Conservation (phyloP, 352 stramenopile genomes). For the Blastocystis sp. region DNA sequence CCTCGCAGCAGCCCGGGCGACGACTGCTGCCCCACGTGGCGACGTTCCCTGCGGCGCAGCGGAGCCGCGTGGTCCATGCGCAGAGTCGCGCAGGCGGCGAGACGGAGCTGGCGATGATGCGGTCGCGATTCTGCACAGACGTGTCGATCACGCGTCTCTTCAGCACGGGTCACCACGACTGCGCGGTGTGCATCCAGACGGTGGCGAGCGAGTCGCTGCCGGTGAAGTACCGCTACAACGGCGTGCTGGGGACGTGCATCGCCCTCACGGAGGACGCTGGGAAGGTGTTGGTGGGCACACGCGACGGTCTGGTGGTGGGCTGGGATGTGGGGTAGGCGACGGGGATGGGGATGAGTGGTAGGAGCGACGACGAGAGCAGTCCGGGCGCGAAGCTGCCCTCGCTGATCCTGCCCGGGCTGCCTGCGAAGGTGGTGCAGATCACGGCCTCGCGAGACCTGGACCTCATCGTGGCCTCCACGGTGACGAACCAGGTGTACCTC, state of each 20-base stretch:
- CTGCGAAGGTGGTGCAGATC: conserved; percentile 45
- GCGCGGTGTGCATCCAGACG: not conserved
- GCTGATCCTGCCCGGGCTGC: conserved; percentile 37
- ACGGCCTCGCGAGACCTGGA: conserved; percentile 2
- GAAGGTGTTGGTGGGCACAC: conserved; percentile 49
- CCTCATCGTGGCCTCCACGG: conserved; percentile 41
- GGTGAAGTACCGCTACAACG: conserved; percentile 1
- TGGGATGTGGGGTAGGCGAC: conserved; percentile 16
- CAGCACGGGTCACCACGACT: conserved; percentile 28
- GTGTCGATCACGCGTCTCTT: not conserved
- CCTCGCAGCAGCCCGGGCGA: not conserved
- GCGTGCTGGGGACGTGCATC: conserved; percentile 44
- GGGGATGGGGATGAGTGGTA: not conserved
- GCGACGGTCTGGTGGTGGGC: conserved; percentile 38
- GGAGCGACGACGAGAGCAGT: not conserved
- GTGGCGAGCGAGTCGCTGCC: not conserved
- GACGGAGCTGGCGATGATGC: conserved; percentile 26
- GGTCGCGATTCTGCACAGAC: not conserved
- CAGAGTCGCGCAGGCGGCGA: not conserved
- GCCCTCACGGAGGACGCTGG: conserved; percentile 54
- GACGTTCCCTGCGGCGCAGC: not conserved
- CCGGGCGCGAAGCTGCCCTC: not conserved
- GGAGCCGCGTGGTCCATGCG: conserved; percentile 14
- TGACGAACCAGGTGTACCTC: conserved; percentile 26
- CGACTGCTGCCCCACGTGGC: not conserved